Conservation (phyloP, 176 grass and related monocot genomes). For the Bonia amplexicaulis region DNA sequence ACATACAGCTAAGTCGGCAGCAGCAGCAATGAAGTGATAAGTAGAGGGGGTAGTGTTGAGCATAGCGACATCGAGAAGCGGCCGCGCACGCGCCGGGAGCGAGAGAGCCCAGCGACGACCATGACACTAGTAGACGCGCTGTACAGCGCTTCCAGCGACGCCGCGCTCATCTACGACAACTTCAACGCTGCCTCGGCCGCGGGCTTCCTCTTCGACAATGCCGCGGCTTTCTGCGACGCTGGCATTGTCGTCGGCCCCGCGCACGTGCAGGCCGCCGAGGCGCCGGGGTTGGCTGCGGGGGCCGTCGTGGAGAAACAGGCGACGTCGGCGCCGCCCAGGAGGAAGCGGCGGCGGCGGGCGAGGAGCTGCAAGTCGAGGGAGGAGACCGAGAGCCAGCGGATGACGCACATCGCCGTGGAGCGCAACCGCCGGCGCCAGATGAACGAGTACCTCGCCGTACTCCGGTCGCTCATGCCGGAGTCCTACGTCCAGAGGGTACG, state of each 20-base stretch:
- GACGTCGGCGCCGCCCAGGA: slow-evolving; percentile 23
- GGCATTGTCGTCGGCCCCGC: not conserved
- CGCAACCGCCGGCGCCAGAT: slow-evolving; percentile 93
- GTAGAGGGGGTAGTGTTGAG: slow-evolving; percentile 3
- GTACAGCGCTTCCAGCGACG: slow-evolving; percentile 35
- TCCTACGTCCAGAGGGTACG: slow-evolving; percentile 81
- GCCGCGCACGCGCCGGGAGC: not conserved
- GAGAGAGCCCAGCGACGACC: not conserved
- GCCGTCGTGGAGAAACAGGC: not conserved
- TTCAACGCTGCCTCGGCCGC: slow-evolving; percentile 47
- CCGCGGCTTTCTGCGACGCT: slow-evolving; percentile 18
- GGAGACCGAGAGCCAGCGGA: slow-evolving; percentile 85
- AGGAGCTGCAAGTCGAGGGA: slow-evolving; percentile 79
- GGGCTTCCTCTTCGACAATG: slow-evolving; percentile 51
- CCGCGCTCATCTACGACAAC: slow-evolving; percentile 65
- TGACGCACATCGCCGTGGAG: slow-evolving; percentile 99
- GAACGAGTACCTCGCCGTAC: slow-evolving; percentile 83
- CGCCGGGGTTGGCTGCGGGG: not conserved
- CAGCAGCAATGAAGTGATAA: slow-evolving; percentile 28
- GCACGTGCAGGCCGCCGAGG: not conserved
- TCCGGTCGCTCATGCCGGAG: slow-evolving; percentile 86
- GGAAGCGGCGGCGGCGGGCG: slow-evolving; percentile 72
- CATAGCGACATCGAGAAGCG: slow-evolving; percentile 41
- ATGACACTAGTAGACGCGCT: slow-evolving; percentile 57
- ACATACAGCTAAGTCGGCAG: slow-evolving; percentile 6